Percentiles rank a stretch among this genome's conserved stretches.
Conservation (phyloP, 352 stramenopile genomes). For the Phytopythium sindhum region DNA sequence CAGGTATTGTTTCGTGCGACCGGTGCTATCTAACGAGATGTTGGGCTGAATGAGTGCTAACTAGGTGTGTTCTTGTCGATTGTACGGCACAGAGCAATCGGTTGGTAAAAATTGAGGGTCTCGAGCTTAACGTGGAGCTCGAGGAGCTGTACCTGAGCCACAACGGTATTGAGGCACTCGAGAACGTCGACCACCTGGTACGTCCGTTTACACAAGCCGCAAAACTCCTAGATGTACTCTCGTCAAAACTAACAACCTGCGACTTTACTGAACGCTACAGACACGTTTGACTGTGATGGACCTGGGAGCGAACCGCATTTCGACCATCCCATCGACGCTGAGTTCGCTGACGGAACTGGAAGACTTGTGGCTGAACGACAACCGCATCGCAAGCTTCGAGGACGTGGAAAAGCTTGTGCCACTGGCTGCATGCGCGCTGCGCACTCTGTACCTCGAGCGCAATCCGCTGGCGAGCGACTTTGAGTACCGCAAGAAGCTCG, state of each 20-base stretch:
- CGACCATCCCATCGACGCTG: constrained; percentile 46
- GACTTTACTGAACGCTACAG: constrained; percentile 19
- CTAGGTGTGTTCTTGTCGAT: constrained; percentile 41
- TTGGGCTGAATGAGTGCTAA: neutral
- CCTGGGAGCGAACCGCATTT: constrained; percentile 83
- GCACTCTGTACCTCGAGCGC: constrained; percentile 95
- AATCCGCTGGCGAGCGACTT: constrained; percentile 92
- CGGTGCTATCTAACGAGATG: constrained; percentile 7
- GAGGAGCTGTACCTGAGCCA: constrained; percentile 98
- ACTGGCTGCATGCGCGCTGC: constrained; percentile 62
- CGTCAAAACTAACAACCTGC: neutral
- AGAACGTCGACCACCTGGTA: constrained; percentile 75
- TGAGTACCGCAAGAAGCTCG: constrained; percentile 94
- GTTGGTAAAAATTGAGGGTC: constrained; percentile 90
- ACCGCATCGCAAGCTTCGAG: constrained; percentile 53
- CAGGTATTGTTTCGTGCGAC: constrained; percentile 25
- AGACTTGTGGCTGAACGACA: constrained; percentile 84
- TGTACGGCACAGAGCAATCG: constrained; percentile 91
- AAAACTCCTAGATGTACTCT: no score
- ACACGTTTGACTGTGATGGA: constrained; percentile 60
- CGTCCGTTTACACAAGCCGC: neutral
- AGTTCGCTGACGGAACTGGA: constrained; percentile 37
- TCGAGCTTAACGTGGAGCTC: constrained; percentile 81
- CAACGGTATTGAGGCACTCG: constrained; percentile 93
- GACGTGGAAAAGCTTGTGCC: constrained; percentile 70